Base-by-base conservation (phyloP, 2,329 filamentous ascomycete species). In the Canariomyces notabilis region DNA sequence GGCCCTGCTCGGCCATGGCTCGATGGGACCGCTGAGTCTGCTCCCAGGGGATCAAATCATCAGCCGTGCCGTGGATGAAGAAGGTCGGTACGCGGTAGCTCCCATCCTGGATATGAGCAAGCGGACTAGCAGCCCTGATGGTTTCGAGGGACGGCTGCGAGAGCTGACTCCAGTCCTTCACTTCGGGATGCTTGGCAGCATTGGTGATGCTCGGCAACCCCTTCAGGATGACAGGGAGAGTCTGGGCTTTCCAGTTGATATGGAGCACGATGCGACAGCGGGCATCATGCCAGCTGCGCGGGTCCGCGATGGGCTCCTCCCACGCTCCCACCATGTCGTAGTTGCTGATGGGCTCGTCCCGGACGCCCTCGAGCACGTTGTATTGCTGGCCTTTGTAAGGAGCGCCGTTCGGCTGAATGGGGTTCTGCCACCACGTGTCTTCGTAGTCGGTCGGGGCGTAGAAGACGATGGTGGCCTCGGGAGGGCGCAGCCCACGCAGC, bases 401-500 rank as follows among this genome's bases (percentile, higher is more conserved):
- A 20, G 33, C 23, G 26, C 29, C 4, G 9, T 29, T 12, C 26
- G 26, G 26, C 9, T 29, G 14, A 12, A 14, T 53, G n/a, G 50
- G 48, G 4, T 18, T 14, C 7, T 12, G 48, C 53, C 52, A 56
- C 9, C 44, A 56, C 4, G 37, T 15, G 14, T 54, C 52, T 18
- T 52, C 38, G 40, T 49, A 56, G 39, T 58, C 51, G 5, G 32
- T 33, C 1, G 56, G 50, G 29, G 39, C 44, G 31, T 77, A 77
- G 42, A 77, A 74, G 0, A 61, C 62, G 0, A 77, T 55, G 2
- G 73, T 65, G 1, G 68, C 72, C 0, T 65, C 52, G 0, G 74
- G 74, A 0, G 71, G 60, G 4, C 8, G 26, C 0, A 75, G 20
- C 0, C 62, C 65, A 1, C 38, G 19, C 9, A 46, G 16, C 0